phyloP scores from a whole-genome alignment of 1,139 yeast species.

The Geotrichum aggregatum region DNA sequence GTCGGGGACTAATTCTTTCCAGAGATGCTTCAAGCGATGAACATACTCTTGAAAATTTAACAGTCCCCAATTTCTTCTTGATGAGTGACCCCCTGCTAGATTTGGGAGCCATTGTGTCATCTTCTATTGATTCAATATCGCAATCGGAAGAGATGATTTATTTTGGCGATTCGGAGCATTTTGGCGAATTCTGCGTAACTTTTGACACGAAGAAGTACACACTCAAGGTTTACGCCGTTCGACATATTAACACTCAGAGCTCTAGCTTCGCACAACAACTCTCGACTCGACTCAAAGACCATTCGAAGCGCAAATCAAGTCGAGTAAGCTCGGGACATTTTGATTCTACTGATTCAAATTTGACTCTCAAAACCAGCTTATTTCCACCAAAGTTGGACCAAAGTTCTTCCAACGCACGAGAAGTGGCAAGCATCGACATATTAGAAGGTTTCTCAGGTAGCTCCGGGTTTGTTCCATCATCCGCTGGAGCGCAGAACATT shows the following conservation, averaged over 20 bases:
- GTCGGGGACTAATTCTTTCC: conserved; percentile 61
- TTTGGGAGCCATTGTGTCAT: conserved; percentile 60
- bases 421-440: conserved; percentile 9
- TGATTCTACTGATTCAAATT: conserved; percentile 7
- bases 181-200: conserved; percentile 31
- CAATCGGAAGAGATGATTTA: conserved; percentile 50
- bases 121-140: conserved; percentile 64
- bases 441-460: conserved; percentile 8
- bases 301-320: conserved; percentile 17
- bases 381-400: conserved; percentile 16
- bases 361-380: conserved; percentile 12
- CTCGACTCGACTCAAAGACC: conserved; percentile 5
- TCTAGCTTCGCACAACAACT: conserved; percentile 14
- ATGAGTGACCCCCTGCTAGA: conserved; percentile 68
- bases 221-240: conserved; percentile 30
- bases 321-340: conserved; percentile 18
- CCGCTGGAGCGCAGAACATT: conserved; percentile 8
- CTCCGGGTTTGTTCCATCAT: neutral
- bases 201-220: conserved; percentile 25
- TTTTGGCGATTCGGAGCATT: conserved; percentile 25
- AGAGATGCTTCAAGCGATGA: conserved; percentile 35
- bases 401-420: conserved; percentile 12
- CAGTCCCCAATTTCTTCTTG: conserved; percentile 50
- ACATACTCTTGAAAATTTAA: conserved; percentile 13
- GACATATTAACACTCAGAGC: conserved; percentile 21